Percentiles rank a stretch among this genome's conserved stretches.
phyloP scores from a whole-genome alignment of 1,284 basidiomycete species.

The Ganoderma sp. region DNA sequence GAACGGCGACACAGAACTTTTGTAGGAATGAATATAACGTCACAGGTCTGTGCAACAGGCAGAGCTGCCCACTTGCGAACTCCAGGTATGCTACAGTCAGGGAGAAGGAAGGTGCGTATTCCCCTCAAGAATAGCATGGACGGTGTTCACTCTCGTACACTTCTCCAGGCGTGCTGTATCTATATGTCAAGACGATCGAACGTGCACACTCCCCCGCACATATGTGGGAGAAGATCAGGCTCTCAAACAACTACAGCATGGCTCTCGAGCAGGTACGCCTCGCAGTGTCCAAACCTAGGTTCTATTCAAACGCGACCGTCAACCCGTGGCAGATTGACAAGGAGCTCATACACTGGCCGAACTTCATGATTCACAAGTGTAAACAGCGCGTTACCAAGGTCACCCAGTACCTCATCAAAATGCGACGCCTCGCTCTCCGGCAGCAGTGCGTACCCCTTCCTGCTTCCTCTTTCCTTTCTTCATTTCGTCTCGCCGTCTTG shows the following conservation, averaged over 20 bases:
- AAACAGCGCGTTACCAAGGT: constrained; percentile 99
- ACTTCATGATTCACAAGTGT: constrained; percentile 97
- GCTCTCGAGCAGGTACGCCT: constrained; percentile 85
- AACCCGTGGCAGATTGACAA: constrained; percentile 77
- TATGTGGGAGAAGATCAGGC: constrained; percentile 96
- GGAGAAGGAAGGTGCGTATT: constrained; percentile 84
- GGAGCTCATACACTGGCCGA: constrained; percentile 97
- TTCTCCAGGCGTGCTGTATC: constrained; percentile 80
- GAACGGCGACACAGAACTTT: constrained; percentile 94
- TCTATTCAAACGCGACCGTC: background rate
- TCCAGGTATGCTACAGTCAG: constrained; percentile 96
- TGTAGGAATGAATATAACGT: constrained; percentile 99
- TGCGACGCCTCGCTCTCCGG: constrained; percentile 88
- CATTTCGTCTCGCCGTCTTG: background rate
- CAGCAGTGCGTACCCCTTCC: constrained; percentile 72
- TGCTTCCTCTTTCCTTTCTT: background rate
- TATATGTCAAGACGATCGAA: constrained; percentile 99
- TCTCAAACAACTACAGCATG: constrained; percentile 94
- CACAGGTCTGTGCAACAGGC: constrained; percentile 95
- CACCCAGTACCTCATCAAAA: constrained; percentile 98
- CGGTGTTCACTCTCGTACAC: background rate
- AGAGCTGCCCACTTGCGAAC: constrained; percentile 97
- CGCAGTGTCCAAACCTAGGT: background rate
- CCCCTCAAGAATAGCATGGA: background rate
- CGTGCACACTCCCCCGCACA: constrained; percentile 93